Conservation (phyloP, 2,329 filamentous ascomycete species). For the Byssothecium circinans region DNA sequence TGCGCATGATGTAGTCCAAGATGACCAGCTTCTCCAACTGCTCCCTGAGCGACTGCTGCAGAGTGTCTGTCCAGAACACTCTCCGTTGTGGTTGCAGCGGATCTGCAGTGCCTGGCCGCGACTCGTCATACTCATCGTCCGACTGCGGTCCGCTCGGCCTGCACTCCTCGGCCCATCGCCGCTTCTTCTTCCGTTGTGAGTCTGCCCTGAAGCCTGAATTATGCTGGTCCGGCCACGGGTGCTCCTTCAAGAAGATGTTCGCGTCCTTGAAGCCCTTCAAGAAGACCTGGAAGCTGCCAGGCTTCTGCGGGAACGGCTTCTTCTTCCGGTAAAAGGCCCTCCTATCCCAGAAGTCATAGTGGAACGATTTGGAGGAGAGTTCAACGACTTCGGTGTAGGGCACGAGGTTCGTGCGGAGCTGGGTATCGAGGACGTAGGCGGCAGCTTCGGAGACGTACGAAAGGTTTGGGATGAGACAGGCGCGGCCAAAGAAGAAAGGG, state of each 20-base stretch:
- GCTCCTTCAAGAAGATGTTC: constrained; percentile 89
- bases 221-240: constrained; percentile 95
- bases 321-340: constrained; percentile 84
- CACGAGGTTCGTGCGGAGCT: constrained; percentile 86
- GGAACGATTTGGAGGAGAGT: constrained; percentile 94
- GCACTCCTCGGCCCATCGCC: constrained; percentile 77
- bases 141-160: constrained; percentile 65
- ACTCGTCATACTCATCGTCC: constrained; percentile 63
- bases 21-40: constrained; percentile 97
- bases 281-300: constrained; percentile 96
- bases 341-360: constrained; percentile 97
- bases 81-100: constrained; percentile 45
- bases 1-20: constrained; percentile 98
- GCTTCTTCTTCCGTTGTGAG: constrained; percentile 65
- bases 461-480: constrained; percentile 93
- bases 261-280: constrained; percentile 96
- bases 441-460: constrained; percentile 98
- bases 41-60: constrained; percentile 92
- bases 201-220: constrained; percentile 66
- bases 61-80: constrained; percentile 82
- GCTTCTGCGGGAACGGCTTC: constrained; percentile 83
- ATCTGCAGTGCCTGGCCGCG: constrained; percentile 41
- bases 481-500: constrained; percentile 93
- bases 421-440: constrained; percentile 89
- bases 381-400: constrained; percentile 96